These are phyloP conservation scores for Scedosporium apiospermum DNA, from an alignment of 2,329 filamentous ascomycete genomes.

Conservation along the genomic window DNA sequence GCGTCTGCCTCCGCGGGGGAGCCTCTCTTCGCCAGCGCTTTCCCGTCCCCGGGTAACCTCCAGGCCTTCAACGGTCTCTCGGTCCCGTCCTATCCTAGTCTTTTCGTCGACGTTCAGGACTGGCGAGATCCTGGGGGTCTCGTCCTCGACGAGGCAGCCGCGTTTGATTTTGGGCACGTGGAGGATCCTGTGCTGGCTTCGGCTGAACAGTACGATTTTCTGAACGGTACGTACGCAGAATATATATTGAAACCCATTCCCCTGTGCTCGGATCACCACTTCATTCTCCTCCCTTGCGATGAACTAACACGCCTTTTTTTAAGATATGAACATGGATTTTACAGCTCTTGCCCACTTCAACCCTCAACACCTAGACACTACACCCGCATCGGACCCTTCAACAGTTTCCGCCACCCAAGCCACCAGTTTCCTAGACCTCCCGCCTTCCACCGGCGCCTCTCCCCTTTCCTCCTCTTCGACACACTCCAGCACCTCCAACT, in stretches of 20 bases:
- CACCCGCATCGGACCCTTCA: not conserved
- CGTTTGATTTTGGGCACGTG: not conserved
- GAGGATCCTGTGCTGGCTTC: not conserved
- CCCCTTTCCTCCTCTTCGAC: not conserved
- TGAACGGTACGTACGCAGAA: not conserved
- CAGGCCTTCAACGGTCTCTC: not conserved
- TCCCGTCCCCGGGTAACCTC: not conserved
- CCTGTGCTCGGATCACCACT: not conserved
- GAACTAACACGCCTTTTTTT: not conserved
- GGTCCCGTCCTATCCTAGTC: not conserved
- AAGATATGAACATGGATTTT: conserved; percentile 6
- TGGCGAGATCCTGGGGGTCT: not conserved
- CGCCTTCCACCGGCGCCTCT: not conserved
- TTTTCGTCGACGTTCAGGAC: not conserved
- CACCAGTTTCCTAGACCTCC: not conserved
- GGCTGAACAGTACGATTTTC: not conserved
- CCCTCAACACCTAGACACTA: not conserved
- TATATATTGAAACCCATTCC: not conserved
- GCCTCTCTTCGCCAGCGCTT: not conserved
- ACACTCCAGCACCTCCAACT: conserved; percentile 4
- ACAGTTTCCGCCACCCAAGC: not conserved
- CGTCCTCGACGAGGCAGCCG: not conserved
- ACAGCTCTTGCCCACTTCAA: not conserved
- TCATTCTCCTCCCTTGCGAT: not conserved
- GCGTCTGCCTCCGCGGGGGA: not conserved